phyloP scores from a whole-genome alignment of 257 asterid genomes.

The Galeopsis tetrahit region DNA sequence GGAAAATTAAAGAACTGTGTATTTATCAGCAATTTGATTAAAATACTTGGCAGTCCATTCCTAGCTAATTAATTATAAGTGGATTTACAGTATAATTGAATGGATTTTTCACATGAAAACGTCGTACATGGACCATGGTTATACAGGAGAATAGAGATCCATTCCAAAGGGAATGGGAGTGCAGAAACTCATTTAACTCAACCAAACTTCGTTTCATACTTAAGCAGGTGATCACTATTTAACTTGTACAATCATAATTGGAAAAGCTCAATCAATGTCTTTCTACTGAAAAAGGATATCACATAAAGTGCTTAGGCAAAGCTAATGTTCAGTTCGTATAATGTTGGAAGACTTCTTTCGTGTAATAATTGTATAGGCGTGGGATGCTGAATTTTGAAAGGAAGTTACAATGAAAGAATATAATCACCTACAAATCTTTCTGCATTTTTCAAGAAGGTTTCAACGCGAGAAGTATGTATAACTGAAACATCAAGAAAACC shows the following conservation, averaged over 20 bases:
- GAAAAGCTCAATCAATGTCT: background rate
- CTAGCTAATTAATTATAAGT: too few relatives aligned
- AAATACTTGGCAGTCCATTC: too few relatives aligned
- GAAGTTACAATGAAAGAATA: constrained; percentile 24
- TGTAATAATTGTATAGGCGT: background rate
- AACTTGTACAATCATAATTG: background rate
- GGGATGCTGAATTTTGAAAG: too few relatives aligned
- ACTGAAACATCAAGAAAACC: constrained; percentile 77
- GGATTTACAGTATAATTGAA: too few relatives aligned
- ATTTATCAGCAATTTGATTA: too few relatives aligned
- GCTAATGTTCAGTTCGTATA: background rate
- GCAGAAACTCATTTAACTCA: background rate
- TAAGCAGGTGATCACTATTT: background rate
- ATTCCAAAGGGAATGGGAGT: background rate
- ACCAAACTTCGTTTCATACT: background rate
- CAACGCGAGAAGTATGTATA: constrained; percentile 80
- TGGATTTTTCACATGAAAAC: too few relatives aligned
- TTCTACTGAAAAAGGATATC: constrained; percentile 24
- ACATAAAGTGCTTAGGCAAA: constrained; percentile 2
- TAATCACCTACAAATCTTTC: constrained; percentile 64
- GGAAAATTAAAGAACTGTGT: background rate
- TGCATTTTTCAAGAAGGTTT: constrained; percentile 74
- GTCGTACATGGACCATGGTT: too few relatives aligned
- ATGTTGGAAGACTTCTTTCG: background rate
- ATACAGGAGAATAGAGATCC: background rate